Percentiles rank a stretch among this genome's conserved stretches.
Evolutionary conservation across 805 yeast species (phyloP).

Genomic region (Ogataea pini): DNA sequence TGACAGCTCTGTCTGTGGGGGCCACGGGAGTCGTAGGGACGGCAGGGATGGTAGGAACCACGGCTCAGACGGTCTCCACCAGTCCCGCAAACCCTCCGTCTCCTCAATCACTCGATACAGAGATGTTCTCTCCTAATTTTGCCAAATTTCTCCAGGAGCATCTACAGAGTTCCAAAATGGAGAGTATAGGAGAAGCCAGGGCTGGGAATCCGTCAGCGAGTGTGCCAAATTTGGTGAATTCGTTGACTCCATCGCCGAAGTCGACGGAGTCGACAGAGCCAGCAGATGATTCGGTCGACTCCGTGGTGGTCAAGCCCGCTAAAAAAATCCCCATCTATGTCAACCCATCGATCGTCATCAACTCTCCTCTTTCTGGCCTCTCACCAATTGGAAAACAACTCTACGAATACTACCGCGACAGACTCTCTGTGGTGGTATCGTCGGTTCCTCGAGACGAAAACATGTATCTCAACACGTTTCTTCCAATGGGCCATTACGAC

Average conservation of each 20-base stretch:
- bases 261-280: constrained; percentile 3
- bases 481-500: constrained; percentile 57
- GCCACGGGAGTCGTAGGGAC: not conserved
- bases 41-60: not conserved
- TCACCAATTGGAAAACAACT: constrained; percentile 40
- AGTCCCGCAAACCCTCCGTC: not conserved
- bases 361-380: constrained; percentile 32
- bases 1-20: too few relatives aligned
- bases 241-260: not conserved
- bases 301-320: not conserved
- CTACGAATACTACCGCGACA: constrained; percentile 51
- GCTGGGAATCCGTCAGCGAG: too few relatives aligned
- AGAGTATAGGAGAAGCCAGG: too few relatives aligned
- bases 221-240: constrained; percentile 1
- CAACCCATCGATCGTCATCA: constrained; percentile 33
- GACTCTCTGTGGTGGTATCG: constrained; percentile 43
- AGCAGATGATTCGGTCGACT: not conserved
- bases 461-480: constrained; percentile 50
- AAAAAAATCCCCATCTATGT: constrained; percentile 18
- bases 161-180: constrained; percentile 15
- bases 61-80: too few relatives aligned
- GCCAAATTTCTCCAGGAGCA: constrained; percentile 27
- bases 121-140: constrained; percentile 29
- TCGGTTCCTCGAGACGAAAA: constrained; percentile 53
- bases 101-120: constrained; percentile 3